Evolutionary conservation across 2,329 filamentous ascomycete species (phyloP), one percentile per base, ranked within the genome.

Genomic region (Fusarium scirpi): DNA sequence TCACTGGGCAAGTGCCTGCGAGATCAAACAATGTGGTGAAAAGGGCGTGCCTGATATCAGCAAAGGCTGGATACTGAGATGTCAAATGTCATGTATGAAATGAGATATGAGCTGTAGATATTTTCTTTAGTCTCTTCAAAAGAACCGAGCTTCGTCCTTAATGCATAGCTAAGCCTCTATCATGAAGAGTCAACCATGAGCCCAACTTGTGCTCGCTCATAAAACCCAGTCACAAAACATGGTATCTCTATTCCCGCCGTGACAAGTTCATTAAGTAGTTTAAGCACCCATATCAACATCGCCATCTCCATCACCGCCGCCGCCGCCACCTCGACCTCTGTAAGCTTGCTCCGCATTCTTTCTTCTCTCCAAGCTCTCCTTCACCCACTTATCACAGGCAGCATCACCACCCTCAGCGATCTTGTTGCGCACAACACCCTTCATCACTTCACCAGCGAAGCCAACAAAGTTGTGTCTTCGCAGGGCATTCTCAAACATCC

Each of bases 401-500:
- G 84, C 87, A 5, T 87, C 83, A 1, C 88, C 84, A 0, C 89
- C 91, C 69, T 91, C 86, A 64, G 85, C 84, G 43, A 97, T 78
- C 85, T 97, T 97, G 66, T 83, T 80, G 70, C 82, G 85, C n/a
- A 94, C 92, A 6, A 98, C 95, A 1, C 90, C 92, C 84, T 96
- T 97, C 74, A 97, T 83, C 65, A 98, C 85, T 83, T 98, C 94
- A 15, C 93, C 94, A 5, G 95, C 92, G 76, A 99, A 98, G 0
- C 94, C 95, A 1, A 99, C 93, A 83, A 99, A 99, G 81, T 99
- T 99, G 81, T 97, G 95, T 74, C 92, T 85, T 65, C 96, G 84
- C 76, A 99, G 84, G 13, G 94, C 92, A 81, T 99, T 99, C 86
- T 99, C 96, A 86, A 96, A 98, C 78, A 90, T 87, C 96, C 96